Conservation (phyloP, 768 basidiomycete species). For the Coprinellus aureogranulatus region DNA sequence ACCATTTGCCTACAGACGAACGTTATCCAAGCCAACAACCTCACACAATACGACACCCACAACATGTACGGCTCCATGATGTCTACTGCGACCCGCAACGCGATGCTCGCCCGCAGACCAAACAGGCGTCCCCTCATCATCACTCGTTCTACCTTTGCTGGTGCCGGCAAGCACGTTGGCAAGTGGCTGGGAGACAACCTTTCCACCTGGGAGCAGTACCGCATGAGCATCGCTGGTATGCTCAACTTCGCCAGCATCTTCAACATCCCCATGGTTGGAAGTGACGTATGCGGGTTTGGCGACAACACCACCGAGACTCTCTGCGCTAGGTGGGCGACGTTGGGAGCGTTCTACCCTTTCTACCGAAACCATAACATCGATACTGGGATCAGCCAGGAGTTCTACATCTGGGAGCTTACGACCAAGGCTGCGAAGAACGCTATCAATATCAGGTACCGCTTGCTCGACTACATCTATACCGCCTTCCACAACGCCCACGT, state of each 20-base stretch:
- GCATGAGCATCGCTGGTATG: slow-evolving; percentile 60
- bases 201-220: slow-evolving; percentile 58
- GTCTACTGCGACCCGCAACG: slow-evolving; percentile 58
- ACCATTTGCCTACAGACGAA: slow-evolving; percentile 30
- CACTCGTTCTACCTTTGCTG: slow-evolving; percentile 72
- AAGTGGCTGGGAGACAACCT: slow-evolving; percentile 76
- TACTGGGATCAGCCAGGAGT: slow-evolving; percentile 57
- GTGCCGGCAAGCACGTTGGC: slow-evolving; percentile 61
- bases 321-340: slow-evolving; percentile 73
- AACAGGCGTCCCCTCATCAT: slow-evolving; percentile 61
- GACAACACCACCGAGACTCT: slow-evolving; percentile 65
- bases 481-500: slow-evolving; percentile 57
- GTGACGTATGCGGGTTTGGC: slow-evolving; percentile 69
- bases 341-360: slow-evolving; percentile 78
- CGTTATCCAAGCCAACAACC: slow-evolving; percentile 53
- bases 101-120: slow-evolving; percentile 62
- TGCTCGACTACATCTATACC: slow-evolving; percentile 72
- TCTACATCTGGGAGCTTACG: slow-evolving; percentile 61
- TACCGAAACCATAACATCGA: slow-evolving; percentile 70
- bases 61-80: slow-evolving; percentile 74
- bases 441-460: slow-evolving; percentile 62
- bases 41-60: slow-evolving; percentile 61
- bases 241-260: slow-evolving; percentile 63
- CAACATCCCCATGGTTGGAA: slow-evolving; percentile 74
- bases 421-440: slow-evolving; percentile 59